Conservation (phyloP, 306 rosid species). For the Cucurbita argyrosperma region DNA sequence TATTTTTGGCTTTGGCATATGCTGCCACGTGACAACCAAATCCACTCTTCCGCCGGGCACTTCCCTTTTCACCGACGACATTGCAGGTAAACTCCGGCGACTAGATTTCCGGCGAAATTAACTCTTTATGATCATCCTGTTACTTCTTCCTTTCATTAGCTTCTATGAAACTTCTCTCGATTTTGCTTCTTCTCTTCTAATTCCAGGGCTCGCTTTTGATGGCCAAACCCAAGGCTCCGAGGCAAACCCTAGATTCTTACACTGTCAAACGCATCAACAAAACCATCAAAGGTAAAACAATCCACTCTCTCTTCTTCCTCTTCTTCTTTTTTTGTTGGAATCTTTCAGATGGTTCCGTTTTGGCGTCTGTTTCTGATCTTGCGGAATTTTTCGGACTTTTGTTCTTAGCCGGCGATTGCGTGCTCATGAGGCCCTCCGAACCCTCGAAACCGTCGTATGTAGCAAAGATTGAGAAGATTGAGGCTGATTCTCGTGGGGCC, state of each 20-base stretch:
- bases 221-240: slow-evolving; percentile 81
- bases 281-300: slow-evolving; percentile 41
- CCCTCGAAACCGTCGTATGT: slow-evolving; percentile 76
- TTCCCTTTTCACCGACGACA: not conserved
- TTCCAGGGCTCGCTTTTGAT: slow-evolving; percentile 15
- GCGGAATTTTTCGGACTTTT: not conserved
- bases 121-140: not conserved
- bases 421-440: slow-evolving; percentile 81
- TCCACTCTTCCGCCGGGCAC: not conserved
- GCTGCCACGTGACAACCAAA: slow-evolving; percentile 4
- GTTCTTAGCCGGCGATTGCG: slow-evolving; percentile 71
- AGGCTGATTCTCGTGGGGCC: slow-evolving; percentile 81
- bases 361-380: not conserved
- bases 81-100: not conserved
- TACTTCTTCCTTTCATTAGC: not conserved
- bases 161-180: not conserved
- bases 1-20: not conserved
- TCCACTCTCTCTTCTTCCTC: not conserved
- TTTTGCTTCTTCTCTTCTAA: not conserved
- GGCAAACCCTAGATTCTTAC: slow-evolving; percentile 90
- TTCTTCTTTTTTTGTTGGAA: not conserved
- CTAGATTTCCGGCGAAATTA: not conserved
- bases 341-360: not conserved
- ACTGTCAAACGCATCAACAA: slow-evolving; percentile 79
- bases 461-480: slow-evolving; percentile 89